A percentile compares a stretch with the other conserved stretches of the same genome.
Evolutionary conservation across 345 rosid genomes (phyloP).

Genomic region (Punica granatum): DNA sequence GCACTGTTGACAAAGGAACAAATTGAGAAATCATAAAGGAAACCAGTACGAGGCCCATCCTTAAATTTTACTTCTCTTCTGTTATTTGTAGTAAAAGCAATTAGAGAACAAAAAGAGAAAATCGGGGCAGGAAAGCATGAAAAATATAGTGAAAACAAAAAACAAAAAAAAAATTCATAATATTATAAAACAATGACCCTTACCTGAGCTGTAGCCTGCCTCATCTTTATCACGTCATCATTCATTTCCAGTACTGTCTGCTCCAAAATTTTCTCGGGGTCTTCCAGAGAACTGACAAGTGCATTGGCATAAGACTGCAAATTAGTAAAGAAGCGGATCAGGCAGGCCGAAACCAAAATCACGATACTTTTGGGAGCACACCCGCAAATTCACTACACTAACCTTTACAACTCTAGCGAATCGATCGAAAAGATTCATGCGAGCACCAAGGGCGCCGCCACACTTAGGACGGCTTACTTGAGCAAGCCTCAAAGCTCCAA

Average conservation of each 20-base stretch:
- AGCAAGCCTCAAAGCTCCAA: conserved; percentile 17
- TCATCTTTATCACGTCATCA: conserved; percentile 73
- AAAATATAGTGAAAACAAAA: neutral
- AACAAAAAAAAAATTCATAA: neutral
- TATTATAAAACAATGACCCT: conserved; percentile 13
- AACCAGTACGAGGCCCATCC: neutral
- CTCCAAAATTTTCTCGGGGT: conserved; percentile 76
- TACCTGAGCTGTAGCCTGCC: conserved; percentile 88
- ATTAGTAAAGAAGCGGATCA: conserved; percentile 10
- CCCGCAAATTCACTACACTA: conserved; percentile 11
- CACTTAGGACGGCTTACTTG: conserved; percentile 27
- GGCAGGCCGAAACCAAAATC: conserved; percentile 2
- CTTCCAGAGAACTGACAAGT: conserved; percentile 58
- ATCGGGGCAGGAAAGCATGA: neutral
- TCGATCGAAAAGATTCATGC: conserved; percentile 64
- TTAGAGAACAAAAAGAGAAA: neutral
- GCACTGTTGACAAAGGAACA: neutral
- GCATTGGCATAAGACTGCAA: conserved; percentile 77
- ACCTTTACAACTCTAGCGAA: conserved; percentile 73
- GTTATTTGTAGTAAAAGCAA: neutral
- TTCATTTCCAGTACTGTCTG: conserved; percentile 80
- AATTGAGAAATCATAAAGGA: neutral
- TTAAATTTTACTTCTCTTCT: neutral
- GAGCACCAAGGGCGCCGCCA: conserved; percentile 48
- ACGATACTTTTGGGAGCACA: conserved; percentile 1